Evolutionary conservation across 2,329 filamentous ascomycete genomes (phyloP).

Genomic region (Clonostachys sp.): DNA sequence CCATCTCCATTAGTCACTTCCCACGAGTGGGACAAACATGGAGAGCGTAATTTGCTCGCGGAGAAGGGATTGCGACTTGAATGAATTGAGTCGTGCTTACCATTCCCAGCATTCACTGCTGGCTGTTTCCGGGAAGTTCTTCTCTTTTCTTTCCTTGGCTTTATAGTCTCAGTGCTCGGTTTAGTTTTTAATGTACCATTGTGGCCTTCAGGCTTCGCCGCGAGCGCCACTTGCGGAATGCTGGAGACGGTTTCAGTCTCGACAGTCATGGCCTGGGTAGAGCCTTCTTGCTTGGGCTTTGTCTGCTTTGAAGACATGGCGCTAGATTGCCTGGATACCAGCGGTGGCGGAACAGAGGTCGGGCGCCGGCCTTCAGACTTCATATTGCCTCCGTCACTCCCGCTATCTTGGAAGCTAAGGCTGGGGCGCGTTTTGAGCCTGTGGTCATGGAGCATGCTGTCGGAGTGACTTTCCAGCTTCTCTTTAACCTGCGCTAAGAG

Average conservation of each 20-base stretch:
- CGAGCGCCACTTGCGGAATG: slow-evolving; percentile 77
- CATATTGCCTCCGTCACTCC: slow-evolving; percentile 61
- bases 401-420: slow-evolving; percentile 48
- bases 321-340: slow-evolving; percentile 62
- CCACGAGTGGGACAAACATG: too few species aligned
- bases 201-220: slow-evolving; percentile 57
- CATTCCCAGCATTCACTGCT: slow-evolving; percentile 64
- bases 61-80: neutral
- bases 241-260: slow-evolving; percentile 95
- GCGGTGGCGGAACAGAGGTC: slow-evolving; percentile 42
- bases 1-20: too few species aligned
- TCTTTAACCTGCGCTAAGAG: slow-evolving; percentile 46
- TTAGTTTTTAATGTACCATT: slow-evolving; percentile 78
- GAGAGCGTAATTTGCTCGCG: neutral
- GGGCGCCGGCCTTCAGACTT: slow-evolving; percentile 34
- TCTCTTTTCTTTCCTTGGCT: slow-evolving; percentile 90
- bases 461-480: slow-evolving; percentile 37
- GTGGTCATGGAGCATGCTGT: slow-evolving; percentile 29
- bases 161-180: slow-evolving; percentile 91
- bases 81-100: slow-evolving; percentile 40
- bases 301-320: slow-evolving; percentile 58
- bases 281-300: slow-evolving; percentile 72
- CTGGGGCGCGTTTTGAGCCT: slow-evolving; percentile 42
- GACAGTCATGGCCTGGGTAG: slow-evolving; percentile 87
- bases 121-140: slow-evolving; percentile 72